Base-by-base conservation (phyloP, 148 eudicot species). In the Linanthus parryae region DNA sequence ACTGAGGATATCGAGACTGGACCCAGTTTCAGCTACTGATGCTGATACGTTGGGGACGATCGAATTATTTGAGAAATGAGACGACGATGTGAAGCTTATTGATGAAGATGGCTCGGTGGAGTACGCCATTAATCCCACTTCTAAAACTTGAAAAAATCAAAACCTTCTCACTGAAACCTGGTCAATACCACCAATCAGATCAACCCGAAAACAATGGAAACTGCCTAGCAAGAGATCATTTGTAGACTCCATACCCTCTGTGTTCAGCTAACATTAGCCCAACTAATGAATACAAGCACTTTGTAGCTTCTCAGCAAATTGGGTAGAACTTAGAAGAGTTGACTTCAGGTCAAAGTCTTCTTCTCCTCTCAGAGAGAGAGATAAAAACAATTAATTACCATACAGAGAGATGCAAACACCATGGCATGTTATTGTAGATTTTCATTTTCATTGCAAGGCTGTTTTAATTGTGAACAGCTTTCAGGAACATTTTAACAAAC, bases 51-150 rank as follows among this genome's bases (percentile, higher is more conserved):
- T 70, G 45, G 24, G 44, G 62, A 57, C 14, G n/a, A 51, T 61
- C 15, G 72, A 65, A 35, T 71, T 73, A 50, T 77, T 77, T 2
- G 73, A 77, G 43, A 66, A 22, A 43, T 47, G 47, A 4, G 78
- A 73, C 29, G 71, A 54, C 48, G 83, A 66, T 26, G 74, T 68
- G 58, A 68, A 72, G 58, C 77, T 76, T 48, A 76, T 12, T 7
- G 77, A 72, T 29, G 77, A 76, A 59, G 77, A 68, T 21, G 66
- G 77, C 37, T 66, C 75, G 18, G 54, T 24, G 13, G 66, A 62
- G 60, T 37, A 58, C 27, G 33, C 82, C 74, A 72, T 63, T 38
- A 16, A 42, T 34, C 54, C 16, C 11, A 5, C 7, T 25, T 54
- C 18, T 48, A 40, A n/a, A 24, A 24, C 16, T 3, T 8, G 15